Evolutionary conservation across 2,329 filamentous ascomycete genomes (phyloP).

Genomic region (Tolypocladium album): DNA sequence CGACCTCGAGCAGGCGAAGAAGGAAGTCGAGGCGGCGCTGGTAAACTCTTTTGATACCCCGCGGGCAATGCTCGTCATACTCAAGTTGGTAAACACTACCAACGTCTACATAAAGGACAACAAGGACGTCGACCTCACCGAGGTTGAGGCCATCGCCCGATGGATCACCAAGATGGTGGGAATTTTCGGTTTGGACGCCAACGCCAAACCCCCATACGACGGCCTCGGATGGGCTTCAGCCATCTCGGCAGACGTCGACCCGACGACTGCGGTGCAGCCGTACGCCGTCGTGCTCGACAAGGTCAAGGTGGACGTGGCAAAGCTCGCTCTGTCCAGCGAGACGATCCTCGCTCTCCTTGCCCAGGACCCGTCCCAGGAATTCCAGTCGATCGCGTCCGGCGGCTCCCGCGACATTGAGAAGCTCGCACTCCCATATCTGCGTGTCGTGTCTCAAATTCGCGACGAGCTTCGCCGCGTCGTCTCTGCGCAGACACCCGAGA

Average conservation of each 20-base stretch:
- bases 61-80: constrained; percentile 65
- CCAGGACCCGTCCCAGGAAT: constrained; percentile 34
- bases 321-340: constrained; percentile 37
- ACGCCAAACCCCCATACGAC: constrained; percentile 41
- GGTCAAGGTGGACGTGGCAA: constrained; percentile 34
- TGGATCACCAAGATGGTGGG: constrained; percentile 80
- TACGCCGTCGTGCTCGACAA: constrained; percentile 34
- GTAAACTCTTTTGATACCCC: constrained; percentile 84
- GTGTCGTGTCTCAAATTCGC: constrained; percentile 44
- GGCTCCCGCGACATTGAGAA: constrained; percentile 41
- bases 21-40: constrained; percentile 48
- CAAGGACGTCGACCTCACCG: constrained; percentile 33
- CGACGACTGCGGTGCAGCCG: constrained; percentile 33
- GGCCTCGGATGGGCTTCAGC: constrained; percentile 45
- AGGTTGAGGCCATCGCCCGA: constrained; percentile 48
- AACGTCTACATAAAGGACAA: constrained; percentile 49
- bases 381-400: constrained; percentile 29
- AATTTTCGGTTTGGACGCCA: constrained; percentile 70
- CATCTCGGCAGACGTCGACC: constrained; percentile 29
- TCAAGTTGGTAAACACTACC: constrained; percentile 65
- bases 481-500: constrained; percentile 30
- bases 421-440: constrained; percentile 44
- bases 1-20: constrained; percentile 42
- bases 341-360: constrained; percentile 30
- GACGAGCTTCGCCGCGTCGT: constrained; percentile 51